phyloP scores from a whole-genome alignment of 306 rosid species.

The Delonix regia region DNA sequence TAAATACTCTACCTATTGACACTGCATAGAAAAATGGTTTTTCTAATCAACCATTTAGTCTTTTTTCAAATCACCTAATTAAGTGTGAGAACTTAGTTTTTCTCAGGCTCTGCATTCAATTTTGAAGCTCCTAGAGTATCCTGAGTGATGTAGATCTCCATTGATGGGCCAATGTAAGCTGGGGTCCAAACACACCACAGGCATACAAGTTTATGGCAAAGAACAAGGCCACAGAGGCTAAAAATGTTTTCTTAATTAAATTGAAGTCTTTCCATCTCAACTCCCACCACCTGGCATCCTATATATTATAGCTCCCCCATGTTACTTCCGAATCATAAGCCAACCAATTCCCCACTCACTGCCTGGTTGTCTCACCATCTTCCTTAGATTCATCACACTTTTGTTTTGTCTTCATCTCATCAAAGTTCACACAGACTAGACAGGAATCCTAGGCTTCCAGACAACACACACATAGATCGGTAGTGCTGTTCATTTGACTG shows the following conservation, averaged over 20 bases:
- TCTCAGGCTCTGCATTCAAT: not conserved
- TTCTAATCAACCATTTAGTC: not conserved
- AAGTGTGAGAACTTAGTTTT: not conserved
- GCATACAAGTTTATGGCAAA: constrained; percentile 57
- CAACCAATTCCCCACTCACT: constrained; percentile 65
- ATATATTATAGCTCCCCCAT: constrained; percentile 50
- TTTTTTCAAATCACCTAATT: not conserved
- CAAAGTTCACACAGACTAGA: constrained; percentile 48
- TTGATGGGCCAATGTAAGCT: constrained; percentile 6
- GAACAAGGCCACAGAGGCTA: constrained; percentile 51
- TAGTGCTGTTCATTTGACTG: constrained; percentile 60
- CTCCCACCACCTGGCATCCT: constrained; percentile 51
- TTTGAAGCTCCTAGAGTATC: constrained; percentile 6
- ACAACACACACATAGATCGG: constrained; percentile 72
- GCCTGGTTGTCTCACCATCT: constrained; percentile 80
- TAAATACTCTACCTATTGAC: not conserved
- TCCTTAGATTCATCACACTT: constrained; percentile 66
- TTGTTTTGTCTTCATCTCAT: constrained; percentile 67
- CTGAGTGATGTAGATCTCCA: constrained; percentile 24
- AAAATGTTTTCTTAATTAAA: constrained; percentile 34
- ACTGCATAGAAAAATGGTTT: not conserved
- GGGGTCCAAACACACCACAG: constrained; percentile 35
- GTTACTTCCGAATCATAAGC: constrained; percentile 66
- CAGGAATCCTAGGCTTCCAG: constrained; percentile 75
- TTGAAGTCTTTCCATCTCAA: constrained; percentile 23